A percentile compares a stretch with the other conserved stretches of the same genome.
Evolutionary conservation across 805 yeast species (phyloP).

Genomic region (Lipomyces orientalis): DNA sequence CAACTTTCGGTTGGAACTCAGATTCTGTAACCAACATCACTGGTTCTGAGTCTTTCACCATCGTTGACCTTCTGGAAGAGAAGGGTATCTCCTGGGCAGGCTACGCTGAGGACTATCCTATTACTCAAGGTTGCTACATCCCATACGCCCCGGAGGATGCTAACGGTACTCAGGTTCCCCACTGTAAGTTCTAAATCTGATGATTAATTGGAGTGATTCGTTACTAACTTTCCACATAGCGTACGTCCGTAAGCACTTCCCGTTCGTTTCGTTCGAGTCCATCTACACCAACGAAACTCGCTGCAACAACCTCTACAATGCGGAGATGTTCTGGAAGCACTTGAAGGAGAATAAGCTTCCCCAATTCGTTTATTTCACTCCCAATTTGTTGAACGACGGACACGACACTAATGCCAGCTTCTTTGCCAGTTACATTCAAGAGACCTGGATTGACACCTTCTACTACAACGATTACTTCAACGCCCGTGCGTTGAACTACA

Average conservation of each 20-base stretch:
- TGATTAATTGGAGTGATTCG: background rate
- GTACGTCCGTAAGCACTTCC: slow-evolving; percentile 57
- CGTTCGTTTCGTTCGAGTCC: slow-evolving; percentile 53
- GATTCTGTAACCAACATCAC: slow-evolving; percentile 53
- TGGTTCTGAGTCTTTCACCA: slow-evolving; percentile 55
- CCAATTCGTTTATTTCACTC: slow-evolving; percentile 52
- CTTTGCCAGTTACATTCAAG: background rate
- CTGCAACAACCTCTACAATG: slow-evolving; percentile 54
- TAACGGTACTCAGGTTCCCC: slow-evolving; percentile 53
- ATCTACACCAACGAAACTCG: slow-evolving; percentile 48
- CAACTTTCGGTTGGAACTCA: slow-evolving; percentile 52
- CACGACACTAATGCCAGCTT: background rate
- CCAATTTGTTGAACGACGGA: background rate
- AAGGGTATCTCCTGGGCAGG: slow-evolving; percentile 58
- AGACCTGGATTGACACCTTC: background rate
- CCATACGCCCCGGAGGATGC: background rate
- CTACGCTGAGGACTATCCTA: slow-evolving; percentile 59
- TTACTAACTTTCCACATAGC: slow-evolving; percentile 37
- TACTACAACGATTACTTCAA: background rate
- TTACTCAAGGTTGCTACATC: background rate
- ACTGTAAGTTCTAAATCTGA: slow-evolving; percentile 52
- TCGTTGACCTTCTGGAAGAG: slow-evolving; percentile 56
- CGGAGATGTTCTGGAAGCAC: slow-evolving; percentile 53
- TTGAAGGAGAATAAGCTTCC: slow-evolving; percentile 51
- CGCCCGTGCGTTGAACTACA: background rate